These are phyloP conservation scores for Sugiyamaella pinicola DNA, from an alignment of 1,139 yeast genomes.

Conservation along the genomic window DNA sequence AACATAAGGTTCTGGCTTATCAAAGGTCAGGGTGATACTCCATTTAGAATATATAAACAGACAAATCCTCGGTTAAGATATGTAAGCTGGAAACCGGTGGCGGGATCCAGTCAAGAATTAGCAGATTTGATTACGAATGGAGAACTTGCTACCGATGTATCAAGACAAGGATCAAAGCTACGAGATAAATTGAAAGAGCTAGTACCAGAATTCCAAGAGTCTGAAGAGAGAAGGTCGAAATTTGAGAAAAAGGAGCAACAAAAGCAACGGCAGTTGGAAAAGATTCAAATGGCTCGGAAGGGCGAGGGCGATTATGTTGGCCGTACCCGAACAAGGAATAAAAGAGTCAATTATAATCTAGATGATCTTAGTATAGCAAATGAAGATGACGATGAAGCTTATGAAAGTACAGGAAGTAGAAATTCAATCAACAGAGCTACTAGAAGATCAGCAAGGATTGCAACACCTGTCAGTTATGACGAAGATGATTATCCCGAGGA, in stretches of 20 bases:
- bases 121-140: conserved; percentile 29
- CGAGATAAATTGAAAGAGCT: conserved; percentile 28
- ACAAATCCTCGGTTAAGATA: conserved; percentile 38
- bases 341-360: conserved; percentile 40
- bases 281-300: conserved; percentile 30
- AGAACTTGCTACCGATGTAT: conserved; percentile 22
- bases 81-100: conserved; percentile 43
- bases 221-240: conserved; percentile 34
- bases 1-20: conserved; percentile 37
- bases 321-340: conserved; percentile 41
- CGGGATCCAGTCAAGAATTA: conserved; percentile 37
- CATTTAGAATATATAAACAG: conserved; percentile 41
- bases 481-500: conserved; percentile 20
- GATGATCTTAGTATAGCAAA: conserved; percentile 27
- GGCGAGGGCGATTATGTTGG: conserved; percentile 42
- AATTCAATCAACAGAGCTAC: conserved; percentile 6
- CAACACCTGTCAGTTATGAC: conserved; percentile 13
- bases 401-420: conserved; percentile 26
- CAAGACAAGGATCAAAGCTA: conserved; percentile 28
- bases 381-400: conserved; percentile 31
- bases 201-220: conserved; percentile 34
- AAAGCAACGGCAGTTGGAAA: conserved; percentile 32
- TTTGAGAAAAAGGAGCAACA: conserved; percentile 33
- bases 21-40: conserved; percentile 36
- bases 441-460: conserved; percentile 24